Evolutionary conservation across 139 green algal species (phyloP).

Genomic region (Chlorella sp.): DNA sequence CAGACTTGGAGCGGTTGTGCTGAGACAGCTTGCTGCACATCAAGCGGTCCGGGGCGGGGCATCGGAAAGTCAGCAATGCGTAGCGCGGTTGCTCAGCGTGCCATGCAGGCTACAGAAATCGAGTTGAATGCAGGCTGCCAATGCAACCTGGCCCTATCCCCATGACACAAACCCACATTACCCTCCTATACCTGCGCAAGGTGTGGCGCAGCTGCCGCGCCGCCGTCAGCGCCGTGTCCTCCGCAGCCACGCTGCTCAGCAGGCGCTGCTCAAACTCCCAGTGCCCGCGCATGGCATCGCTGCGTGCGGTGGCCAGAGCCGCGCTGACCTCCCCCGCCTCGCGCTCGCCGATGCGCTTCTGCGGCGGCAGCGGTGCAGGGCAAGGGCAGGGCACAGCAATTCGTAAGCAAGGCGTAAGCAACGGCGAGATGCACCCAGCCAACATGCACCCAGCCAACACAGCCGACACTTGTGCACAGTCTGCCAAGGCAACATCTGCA

Average conservation of each 20-base stretch:
- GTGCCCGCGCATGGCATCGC: slow-evolving; percentile 29
- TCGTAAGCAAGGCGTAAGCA: background rate
- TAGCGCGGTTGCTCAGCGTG: background rate
- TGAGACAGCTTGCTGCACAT: slow-evolving; percentile 25
- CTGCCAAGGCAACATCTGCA: background rate
- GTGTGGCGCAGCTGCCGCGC: slow-evolving; percentile 17
- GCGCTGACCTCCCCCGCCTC: slow-evolving; percentile 18
- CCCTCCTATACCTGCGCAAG: slow-evolving; percentile 5
- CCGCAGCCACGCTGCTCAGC: slow-evolving; percentile 6
- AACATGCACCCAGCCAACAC: background rate
- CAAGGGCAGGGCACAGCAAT: background rate
- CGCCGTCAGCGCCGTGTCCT: slow-evolving; percentile 32
- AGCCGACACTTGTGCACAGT: background rate
- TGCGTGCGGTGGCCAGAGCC: slow-evolving; percentile 33
- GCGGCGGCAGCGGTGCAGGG: background rate
- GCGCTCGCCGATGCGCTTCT: background rate
- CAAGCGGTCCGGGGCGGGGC: background rate
- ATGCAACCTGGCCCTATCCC: background rate
- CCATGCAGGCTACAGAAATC: background rate
- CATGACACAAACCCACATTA: background rate
- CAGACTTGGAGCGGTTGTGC: slow-evolving; percentile 3
- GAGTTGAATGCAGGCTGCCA: background rate
- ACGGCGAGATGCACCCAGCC: background rate
- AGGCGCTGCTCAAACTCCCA: slow-evolving; percentile 64
- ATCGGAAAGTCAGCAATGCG: background rate